phyloP scores from a whole-genome alignment of 345 rosid genomes.

The Hypericum androsaemum region DNA sequence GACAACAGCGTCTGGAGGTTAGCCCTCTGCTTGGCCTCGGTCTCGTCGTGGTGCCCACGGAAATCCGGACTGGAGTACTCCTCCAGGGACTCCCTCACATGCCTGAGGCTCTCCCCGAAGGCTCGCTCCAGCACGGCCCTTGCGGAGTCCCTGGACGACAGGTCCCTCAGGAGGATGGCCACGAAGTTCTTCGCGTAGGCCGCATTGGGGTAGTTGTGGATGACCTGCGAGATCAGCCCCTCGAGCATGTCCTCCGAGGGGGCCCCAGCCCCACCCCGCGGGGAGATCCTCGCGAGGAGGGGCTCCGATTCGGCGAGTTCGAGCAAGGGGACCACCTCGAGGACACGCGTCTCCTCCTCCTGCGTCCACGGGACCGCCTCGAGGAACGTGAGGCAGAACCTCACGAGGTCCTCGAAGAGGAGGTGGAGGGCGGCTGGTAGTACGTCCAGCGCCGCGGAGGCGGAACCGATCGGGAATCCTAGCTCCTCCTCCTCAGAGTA shows the following conservation, averaged over 20 bases:
- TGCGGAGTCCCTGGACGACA: slow-evolving; percentile 40
- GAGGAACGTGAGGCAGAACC: slow-evolving; percentile 34
- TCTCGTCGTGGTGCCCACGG: slow-evolving; percentile 60
- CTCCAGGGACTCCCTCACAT: slow-evolving; percentile 54
- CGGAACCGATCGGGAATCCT: slow-evolving; percentile 24
- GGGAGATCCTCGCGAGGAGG: slow-evolving; percentile 44
- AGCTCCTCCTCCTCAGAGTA: slow-evolving; percentile 41
- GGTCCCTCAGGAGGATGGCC: slow-evolving; percentile 50
- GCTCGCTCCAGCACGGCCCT: slow-evolving; percentile 49
- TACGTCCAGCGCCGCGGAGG: slow-evolving; percentile 41
- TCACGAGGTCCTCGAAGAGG: slow-evolving; percentile 54
- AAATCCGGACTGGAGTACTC: slow-evolving; percentile 64
- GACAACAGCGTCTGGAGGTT: slow-evolving; percentile 57
- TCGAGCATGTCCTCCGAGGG: slow-evolving; percentile 55
- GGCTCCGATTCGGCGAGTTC: slow-evolving; percentile 42
- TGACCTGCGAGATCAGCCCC: slow-evolving; percentile 40
- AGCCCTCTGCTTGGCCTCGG: slow-evolving; percentile 61
- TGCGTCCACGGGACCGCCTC: slow-evolving; percentile 73
- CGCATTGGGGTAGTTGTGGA: slow-evolving; percentile 38
- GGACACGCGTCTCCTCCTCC: slow-evolving; percentile 47
- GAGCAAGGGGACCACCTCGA: slow-evolving; percentile 34
- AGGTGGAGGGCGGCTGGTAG: slow-evolving; percentile 50
- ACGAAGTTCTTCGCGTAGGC: slow-evolving; percentile 58
- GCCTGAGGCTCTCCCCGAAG: slow-evolving; percentile 40
- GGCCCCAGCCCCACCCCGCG: slow-evolving; percentile 16